Conservation (phyloP, 371 early-diverging fungal species). For the Lichtheimia ramosa region DNA sequence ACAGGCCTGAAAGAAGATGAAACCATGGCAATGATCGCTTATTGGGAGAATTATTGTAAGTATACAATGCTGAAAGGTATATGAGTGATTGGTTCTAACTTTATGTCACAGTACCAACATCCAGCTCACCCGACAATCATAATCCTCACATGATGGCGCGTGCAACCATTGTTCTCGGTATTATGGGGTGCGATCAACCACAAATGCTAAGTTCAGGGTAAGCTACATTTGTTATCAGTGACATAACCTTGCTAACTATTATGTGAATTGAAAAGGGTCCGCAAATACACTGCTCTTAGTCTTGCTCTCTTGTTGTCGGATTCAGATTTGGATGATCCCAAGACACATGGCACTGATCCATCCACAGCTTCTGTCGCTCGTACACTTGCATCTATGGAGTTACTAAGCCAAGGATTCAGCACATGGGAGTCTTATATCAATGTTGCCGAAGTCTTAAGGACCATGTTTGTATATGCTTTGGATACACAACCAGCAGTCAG, state of each 20-base stretch:
- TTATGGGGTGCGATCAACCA: slow-evolving; percentile 67
- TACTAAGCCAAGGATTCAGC: slow-evolving; percentile 76
- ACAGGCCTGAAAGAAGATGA: slow-evolving; percentile 47
- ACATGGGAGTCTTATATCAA: slow-evolving; percentile 82
- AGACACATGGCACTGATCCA: slow-evolving; percentile 16
- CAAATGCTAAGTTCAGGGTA: slow-evolving; percentile 49
- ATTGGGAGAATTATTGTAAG: slow-evolving; percentile 66
- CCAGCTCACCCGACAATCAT: slow-evolving; percentile 40
- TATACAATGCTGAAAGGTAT: neutral
- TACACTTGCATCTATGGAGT: slow-evolving; percentile 69
- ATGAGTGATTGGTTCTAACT: neutral
- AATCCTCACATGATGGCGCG: slow-evolving; percentile 69
- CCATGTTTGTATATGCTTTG: slow-evolving; percentile 61
- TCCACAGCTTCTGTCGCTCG: slow-evolving; percentile 61
- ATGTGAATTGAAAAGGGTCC: slow-evolving; percentile 23
- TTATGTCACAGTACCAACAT: slow-evolving; percentile 59
- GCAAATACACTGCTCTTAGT: slow-evolving; percentile 58
- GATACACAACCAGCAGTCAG: slow-evolving; percentile 42
- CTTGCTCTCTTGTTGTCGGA: slow-evolving; percentile 56
- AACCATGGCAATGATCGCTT: slow-evolving; percentile 50
- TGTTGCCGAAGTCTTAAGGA: slow-evolving; percentile 67
- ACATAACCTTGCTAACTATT: too few species aligned
- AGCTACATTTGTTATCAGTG: too few species aligned
- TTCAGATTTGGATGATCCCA: slow-evolving; percentile 34
- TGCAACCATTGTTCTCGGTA: slow-evolving; percentile 73